Conservation (phyloP, 2,329 filamentous ascomycete species). For the Talaromyces marneffei region DNA sequence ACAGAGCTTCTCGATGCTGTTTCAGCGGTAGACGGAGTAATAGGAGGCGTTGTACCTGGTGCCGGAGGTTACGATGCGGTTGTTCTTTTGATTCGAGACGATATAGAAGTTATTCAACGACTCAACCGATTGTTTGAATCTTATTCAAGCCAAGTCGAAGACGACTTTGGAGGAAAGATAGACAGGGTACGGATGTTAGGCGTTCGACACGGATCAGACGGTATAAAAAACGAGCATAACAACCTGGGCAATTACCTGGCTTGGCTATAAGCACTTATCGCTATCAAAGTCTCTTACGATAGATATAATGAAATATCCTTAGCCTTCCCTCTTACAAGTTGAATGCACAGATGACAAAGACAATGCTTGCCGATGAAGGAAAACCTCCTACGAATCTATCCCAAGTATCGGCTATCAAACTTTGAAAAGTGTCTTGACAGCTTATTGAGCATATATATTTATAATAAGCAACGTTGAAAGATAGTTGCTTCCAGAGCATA, state of each 20-base stretch:
- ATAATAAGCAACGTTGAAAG: too few species aligned
- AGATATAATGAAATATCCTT: not conserved
- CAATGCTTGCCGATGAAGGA: not conserved
- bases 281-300: not conserved
- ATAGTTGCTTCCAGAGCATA: not conserved
- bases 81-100: conserved; percentile 70
- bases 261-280: conserved; percentile 26
- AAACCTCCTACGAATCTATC: not conserved
- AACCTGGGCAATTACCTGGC: conserved; percentile 32
- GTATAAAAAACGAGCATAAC: conserved; percentile 34
- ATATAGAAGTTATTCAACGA: conserved; percentile 54
- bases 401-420: not conserved
- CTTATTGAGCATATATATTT: too few species aligned
- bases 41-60: conserved; percentile 87
- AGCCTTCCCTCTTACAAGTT: not conserved
- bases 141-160: conserved; percentile 54
- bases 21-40: conserved; percentile 65
- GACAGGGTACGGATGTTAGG: conserved; percentile 41
- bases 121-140: conserved; percentile 58
- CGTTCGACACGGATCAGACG: conserved; percentile 43
- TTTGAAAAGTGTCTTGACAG: not conserved
- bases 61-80: conserved; percentile 92
- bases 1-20: conserved; percentile 77
- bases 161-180: conserved; percentile 42
- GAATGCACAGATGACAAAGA: not conserved